Conservation (phyloP, 164 flowering plant species). For the Sextonia rubra region DNA sequence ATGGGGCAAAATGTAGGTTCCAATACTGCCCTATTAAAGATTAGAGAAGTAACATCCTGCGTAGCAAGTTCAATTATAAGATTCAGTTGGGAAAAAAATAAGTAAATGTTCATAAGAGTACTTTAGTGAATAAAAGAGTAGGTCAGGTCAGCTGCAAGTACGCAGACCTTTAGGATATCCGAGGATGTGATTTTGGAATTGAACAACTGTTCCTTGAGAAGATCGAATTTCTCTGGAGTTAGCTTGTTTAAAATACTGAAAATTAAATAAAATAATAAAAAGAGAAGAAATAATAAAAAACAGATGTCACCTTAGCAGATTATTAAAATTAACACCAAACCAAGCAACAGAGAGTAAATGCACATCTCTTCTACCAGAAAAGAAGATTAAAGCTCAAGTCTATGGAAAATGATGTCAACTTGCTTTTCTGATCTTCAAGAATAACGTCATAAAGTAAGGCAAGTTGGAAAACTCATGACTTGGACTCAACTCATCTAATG, state of each 20-base stretch:
- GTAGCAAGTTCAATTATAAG: slow-evolving; percentile 12
- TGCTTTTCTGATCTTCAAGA: no score
- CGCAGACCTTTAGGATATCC: slow-evolving; percentile 75
- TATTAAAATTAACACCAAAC: not conserved
- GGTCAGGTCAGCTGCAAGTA: not conserved
- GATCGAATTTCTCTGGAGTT: slow-evolving; percentile 96
- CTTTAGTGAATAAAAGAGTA: not conserved
- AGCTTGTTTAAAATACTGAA: slow-evolving; percentile 94
- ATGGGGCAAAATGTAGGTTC: slow-evolving; percentile 97
- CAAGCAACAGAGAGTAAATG: not conserved
- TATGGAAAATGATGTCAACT: no score
- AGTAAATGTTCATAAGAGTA: not conserved
- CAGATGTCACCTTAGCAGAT: not conserved
- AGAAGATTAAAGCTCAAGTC: no score
- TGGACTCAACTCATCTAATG: no score
- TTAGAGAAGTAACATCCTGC: slow-evolving; percentile 78
- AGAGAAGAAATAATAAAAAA: not conserved
- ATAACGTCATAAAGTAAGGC: no score
- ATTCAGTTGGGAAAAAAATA: not conserved
- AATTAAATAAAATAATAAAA: no score
- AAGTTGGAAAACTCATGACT: no score
- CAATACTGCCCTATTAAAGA: slow-evolving; percentile 91
- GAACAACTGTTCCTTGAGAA: slow-evolving; percentile 86
- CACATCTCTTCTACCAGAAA: no score
- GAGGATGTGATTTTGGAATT: slow-evolving; percentile 88